Percentiles rank a stretch among this genome's conserved stretches.
Evolutionary conservation across 257 asterid genomes (phyloP).

Genomic region (Penstemon newberryi): DNA sequence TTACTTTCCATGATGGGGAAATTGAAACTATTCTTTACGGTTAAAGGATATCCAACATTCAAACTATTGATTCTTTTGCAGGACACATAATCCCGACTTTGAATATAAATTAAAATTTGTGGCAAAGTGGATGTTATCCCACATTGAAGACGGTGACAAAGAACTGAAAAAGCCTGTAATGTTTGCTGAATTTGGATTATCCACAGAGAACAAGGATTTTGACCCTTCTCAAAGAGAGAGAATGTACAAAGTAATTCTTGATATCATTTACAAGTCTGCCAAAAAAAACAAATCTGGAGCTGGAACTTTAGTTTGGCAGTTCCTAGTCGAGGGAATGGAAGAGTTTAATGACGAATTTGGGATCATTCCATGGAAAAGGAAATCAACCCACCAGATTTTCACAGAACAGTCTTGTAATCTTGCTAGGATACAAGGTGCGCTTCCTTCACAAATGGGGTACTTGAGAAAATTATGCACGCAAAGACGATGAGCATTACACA

Average conservation of each 20-base stretch:
- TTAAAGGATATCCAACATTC: too few species aligned
- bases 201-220: constrained; percentile 68
- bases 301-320: constrained; percentile 92
- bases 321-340: constrained; percentile 87
- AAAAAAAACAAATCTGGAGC: constrained; percentile 62
- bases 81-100: constrained; percentile 76
- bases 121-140: constrained; percentile 86
- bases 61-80: constrained; percentile 23
- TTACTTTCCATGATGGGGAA: too few species aligned
- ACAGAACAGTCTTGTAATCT: constrained; percentile 82
- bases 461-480: constrained; percentile 65
- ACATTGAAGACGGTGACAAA: constrained; percentile 92
- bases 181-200: constrained; percentile 89
- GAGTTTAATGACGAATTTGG: constrained; percentile 89
- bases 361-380: constrained; percentile 81
- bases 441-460: constrained; percentile 63
- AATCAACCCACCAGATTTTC: constrained; percentile 61
- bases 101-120: constrained; percentile 68
- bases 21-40: too few species aligned
- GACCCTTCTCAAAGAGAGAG: constrained; percentile 63
- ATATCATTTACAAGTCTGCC: constrained; percentile 74
- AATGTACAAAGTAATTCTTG: constrained; percentile 67
- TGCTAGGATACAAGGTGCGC: constrained; percentile 81
- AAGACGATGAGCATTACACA: constrained; percentile 17
- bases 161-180: constrained; percentile 82